Conservation (phyloP, 2,329 filamentous ascomycete genomes). For the Scedosporium apiospermum region DNA sequence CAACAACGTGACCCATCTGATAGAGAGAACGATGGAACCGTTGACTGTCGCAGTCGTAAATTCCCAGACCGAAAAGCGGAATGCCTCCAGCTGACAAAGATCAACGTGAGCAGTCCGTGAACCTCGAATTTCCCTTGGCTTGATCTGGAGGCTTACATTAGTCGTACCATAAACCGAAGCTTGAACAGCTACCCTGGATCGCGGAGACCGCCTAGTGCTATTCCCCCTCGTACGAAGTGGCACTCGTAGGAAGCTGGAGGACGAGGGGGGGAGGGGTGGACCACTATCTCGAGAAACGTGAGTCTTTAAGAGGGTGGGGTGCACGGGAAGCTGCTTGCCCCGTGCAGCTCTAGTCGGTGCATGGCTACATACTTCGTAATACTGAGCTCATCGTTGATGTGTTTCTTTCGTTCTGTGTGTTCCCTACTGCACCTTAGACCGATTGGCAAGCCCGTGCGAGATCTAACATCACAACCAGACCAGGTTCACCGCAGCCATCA, state of each 20-base stretch:
- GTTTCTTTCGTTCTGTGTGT: background rate
- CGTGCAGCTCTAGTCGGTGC: conserved; percentile 4
- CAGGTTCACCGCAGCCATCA: background rate
- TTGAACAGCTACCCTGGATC: background rate
- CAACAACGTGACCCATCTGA: background rate
- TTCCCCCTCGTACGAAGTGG: background rate
- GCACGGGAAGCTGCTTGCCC: conserved; percentile 3
- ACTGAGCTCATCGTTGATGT: background rate
- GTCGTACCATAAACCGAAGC: background rate
- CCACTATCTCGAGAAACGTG: background rate
- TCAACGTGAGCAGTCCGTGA: background rate
- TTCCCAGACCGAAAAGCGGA: too few species aligned
- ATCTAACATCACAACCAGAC: background rate
- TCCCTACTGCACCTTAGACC: background rate
- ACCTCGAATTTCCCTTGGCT: background rate
- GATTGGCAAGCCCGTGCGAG: background rate
- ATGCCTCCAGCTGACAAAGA: background rate
- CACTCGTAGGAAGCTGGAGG: background rate
- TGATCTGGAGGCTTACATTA: background rate
- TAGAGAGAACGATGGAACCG: too few species aligned
- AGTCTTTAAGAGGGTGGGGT: background rate
- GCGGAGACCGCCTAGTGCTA: background rate
- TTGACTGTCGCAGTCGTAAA: too few species aligned
- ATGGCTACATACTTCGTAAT: background rate
- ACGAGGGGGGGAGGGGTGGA: background rate